Evolutionary conservation across 2,329 filamentous ascomycete species (phyloP), one percentile per base, ranked within the genome.

Genomic region (Cladobotryum mycophilum): DNA sequence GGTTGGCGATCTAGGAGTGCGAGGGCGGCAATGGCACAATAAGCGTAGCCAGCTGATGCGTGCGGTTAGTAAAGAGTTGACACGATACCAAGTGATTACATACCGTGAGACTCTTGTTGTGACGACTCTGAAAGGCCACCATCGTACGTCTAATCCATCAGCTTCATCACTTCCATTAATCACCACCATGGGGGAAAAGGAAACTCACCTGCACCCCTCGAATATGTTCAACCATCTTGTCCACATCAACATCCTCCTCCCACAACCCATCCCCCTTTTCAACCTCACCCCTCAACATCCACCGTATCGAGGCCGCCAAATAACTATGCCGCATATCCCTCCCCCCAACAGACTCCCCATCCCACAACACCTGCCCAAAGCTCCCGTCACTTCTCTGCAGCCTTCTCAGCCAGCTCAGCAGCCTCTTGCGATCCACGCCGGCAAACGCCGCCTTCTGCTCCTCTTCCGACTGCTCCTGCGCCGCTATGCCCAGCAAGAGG

Each of bases 291-390:
- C 85, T 76, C 41, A 99, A 67, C 50, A 95, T 86, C 81, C 88
- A 96, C 37, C 93, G 77, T 33, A 95, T 84, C 8, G 84, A 84
- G 15, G 87, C 81, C 3, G 88, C 91, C 62, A 90, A 84, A 66
- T 93, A 96, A 60, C 89, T 93, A 64, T 92, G 92, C 50, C 93
- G 78, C 71, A 90, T 86, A 68, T 99, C 93, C 49, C 81, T 79
- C 0, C 89, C 89, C 0, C 92, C 92, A 35, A 84, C 80, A n/a
- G 92, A 61, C 61, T 69, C 58, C 64, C 75, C 74, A 12, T 71
- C 64, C 58, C 81, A 79, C 3, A 92, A 64, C 1, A 88, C 80
- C 68, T 99, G 91, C 0, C 91, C 93, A 66, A 99, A 97, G 60
- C 90, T 95, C 2, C 93, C 93, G 64, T 97, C 88, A 0, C 73